phyloP scores from a whole-genome alignment of 805 yeast species.

The Komagataella phaffii region DNA sequence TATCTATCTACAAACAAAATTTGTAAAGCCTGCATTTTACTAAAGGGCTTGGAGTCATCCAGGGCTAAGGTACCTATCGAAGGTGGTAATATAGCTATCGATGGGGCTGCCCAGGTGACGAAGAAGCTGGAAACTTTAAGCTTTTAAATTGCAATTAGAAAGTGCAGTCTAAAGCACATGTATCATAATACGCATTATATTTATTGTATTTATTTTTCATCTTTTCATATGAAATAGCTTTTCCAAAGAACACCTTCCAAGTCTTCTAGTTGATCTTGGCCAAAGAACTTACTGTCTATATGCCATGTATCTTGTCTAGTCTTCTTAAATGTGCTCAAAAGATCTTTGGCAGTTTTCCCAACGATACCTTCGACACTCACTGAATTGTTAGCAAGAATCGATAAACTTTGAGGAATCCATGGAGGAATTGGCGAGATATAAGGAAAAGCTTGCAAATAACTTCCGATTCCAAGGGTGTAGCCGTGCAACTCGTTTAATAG shows the following conservation, averaged over 20 bases:
- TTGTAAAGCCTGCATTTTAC: conserved; percentile 85
- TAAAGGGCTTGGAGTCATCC: conserved; percentile 71
- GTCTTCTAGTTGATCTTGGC: conserved; percentile 71
- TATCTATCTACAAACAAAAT: conserved; percentile 77
- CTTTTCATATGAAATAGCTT: conserved; percentile 64
- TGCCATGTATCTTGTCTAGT: conserved; percentile 95
- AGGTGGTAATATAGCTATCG: conserved; percentile 28
- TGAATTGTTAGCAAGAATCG: conserved; percentile 57
- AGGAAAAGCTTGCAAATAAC: conserved; percentile 81
- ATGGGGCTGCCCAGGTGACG: conserved; percentile 52
- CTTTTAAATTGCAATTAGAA: conserved; percentile 25
- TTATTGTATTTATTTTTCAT: background rate
- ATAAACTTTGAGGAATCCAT: conserved; percentile 74
- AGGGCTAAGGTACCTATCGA: conserved; percentile 56
- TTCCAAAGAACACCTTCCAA: conserved; percentile 90
- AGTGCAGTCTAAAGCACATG: background rate
- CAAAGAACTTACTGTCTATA: conserved; percentile 64
- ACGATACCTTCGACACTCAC: conserved; percentile 63
- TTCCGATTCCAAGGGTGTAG: conserved; percentile 79
- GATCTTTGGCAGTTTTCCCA: conserved; percentile 74
- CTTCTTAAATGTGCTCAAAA: conserved; percentile 75
- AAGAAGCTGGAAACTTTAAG: conserved; percentile 50
- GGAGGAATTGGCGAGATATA: conserved; percentile 81
- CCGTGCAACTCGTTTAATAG: conserved; percentile 49
- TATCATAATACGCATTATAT: background rate